Conservation (phyloP, 2,329 filamentous ascomycete genomes). For the Tothia fuscella region DNA sequence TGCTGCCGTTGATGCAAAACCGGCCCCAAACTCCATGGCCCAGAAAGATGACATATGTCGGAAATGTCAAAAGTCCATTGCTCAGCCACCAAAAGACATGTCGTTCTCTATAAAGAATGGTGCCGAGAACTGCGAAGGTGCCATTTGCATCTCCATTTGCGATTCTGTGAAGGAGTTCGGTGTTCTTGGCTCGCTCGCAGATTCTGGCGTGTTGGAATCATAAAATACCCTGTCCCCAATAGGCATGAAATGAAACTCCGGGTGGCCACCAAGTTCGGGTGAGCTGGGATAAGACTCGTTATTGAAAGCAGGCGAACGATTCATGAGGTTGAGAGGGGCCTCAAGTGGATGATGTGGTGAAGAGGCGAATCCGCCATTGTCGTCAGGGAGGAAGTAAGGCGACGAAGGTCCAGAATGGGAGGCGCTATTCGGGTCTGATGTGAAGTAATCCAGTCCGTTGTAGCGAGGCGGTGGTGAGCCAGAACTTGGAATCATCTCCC, state of each 20-base stretch:
- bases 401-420: not conserved
- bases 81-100: too few species aligned
- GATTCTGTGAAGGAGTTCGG: not conserved
- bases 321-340: not conserved
- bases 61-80: too few species aligned
- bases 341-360: not conserved
- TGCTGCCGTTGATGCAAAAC: too few species aligned
- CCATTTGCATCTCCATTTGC: too few species aligned
- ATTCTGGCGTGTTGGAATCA: not conserved
- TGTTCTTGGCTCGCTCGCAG: slow-evolving; percentile 6
- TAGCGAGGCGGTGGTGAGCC: not conserved
- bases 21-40: too few species aligned
- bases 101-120: too few species aligned
- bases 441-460: not conserved
- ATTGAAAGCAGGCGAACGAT: not conserved
- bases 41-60: too few species aligned
- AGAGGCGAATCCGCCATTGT: not conserved
- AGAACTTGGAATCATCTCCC: not conserved
- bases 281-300: not conserved
- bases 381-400: slow-evolving; percentile 1
- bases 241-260: slow-evolving; percentile 4
- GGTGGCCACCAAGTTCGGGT: not conserved
- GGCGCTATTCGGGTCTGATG: not conserved
- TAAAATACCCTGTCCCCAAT: slow-evolving; percentile 4
- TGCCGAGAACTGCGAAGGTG: too few species aligned